Evolutionary conservation across 768 basidiomycete genomes (phyloP), one percentile per base, ranked within the genome.

Genomic region (Dacryopinax spathularia): DNA sequence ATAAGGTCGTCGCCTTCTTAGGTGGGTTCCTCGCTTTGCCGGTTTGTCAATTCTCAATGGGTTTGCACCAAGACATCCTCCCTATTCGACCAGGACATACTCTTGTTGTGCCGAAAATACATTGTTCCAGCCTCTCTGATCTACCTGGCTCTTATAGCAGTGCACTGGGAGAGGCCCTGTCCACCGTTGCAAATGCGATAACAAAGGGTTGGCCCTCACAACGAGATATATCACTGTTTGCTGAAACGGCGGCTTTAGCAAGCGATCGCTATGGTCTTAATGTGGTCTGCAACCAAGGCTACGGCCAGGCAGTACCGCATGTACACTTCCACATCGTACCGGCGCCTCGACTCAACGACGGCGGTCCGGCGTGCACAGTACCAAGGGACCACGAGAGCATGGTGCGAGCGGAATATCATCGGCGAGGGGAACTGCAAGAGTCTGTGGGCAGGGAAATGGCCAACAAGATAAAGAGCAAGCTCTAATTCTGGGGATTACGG

Each of bases 311-410:
- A 4, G 16, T 36, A 34, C 62, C 60, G 13, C 37, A 66, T 62
- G 66, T 67, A 10, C 66, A 67, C 22, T 67, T 62, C 62, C 66
- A 67, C 43, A 62, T 67, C 35, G 63, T 67, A 41, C 66, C 66
- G 7, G 66, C 66, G 3, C 66, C 66, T 20, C 44, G 20, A 34
- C 1, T 35, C 63, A 31, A 25, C 22, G 33, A 36, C 33, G 6
- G 39, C 3, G 41, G 39, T 37, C 37, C 63, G 9, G 39, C 29
- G 41, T 63, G 33, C 27, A 48, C 59, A 1, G 44, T 31, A 4
- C 34, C 66, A 2, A 62, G 43, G 27, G 61, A 62, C 15, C 66
- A 67, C 35, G 33, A 63, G 44, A 56, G 27, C 48, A 67, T 67
- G 66, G 35, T 64, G 20, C 36, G 62, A 15, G 60, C 62, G 33